phyloP scores from a whole-genome alignment of 2,329 filamentous ascomycete species.

The Diaporthe nobilis region DNA sequence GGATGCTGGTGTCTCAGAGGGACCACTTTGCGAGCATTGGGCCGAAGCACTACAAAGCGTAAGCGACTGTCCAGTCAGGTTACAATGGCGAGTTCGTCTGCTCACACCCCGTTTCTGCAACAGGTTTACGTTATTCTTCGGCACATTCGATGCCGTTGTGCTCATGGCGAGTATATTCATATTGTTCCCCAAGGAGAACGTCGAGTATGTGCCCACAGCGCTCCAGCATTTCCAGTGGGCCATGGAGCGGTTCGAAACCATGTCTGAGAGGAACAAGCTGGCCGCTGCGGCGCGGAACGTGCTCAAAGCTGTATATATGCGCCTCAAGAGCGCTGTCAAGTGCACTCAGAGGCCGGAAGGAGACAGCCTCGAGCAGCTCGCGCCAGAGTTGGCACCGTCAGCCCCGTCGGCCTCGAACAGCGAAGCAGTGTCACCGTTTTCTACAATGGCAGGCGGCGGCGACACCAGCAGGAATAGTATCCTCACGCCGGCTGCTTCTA shows the following conservation, averaged over 20 bases:
- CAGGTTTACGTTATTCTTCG: slow-evolving; percentile 71
- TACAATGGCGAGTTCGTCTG: neutral
- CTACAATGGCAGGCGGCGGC: slow-evolving; percentile 42
- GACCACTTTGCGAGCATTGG: slow-evolving; percentile 63
- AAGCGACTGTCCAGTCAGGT: slow-evolving; percentile 30
- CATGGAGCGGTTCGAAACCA: slow-evolving; percentile 70
- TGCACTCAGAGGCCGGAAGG: neutral
- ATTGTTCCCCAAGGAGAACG: slow-evolving; percentile 69
- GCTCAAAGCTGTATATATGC: slow-evolving; percentile 67
- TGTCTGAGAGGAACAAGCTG: slow-evolving; percentile 67
- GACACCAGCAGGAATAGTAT: slow-evolving; percentile 18
- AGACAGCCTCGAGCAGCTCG: neutral
- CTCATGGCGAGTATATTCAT: slow-evolving; percentile 74
- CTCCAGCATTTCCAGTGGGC: slow-evolving; percentile 72
- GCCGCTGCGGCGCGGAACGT: slow-evolving; percentile 69
- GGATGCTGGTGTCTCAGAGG: slow-evolving; percentile 69
- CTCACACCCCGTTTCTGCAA: neutral
- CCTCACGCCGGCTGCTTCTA: slow-evolving; percentile 32
- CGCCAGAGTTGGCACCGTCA: neutral
- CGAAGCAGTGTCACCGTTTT: slow-evolving; percentile 7
- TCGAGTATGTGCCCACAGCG: slow-evolving; percentile 60
- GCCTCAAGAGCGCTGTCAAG: slow-evolving; percentile 66
- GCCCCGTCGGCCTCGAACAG: neutral
- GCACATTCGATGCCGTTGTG: slow-evolving; percentile 75
- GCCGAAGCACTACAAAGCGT: slow-evolving; percentile 66